Conservation (phyloP, 1,284 basidiomycete genomes). For the Schizopora paradoxa region DNA sequence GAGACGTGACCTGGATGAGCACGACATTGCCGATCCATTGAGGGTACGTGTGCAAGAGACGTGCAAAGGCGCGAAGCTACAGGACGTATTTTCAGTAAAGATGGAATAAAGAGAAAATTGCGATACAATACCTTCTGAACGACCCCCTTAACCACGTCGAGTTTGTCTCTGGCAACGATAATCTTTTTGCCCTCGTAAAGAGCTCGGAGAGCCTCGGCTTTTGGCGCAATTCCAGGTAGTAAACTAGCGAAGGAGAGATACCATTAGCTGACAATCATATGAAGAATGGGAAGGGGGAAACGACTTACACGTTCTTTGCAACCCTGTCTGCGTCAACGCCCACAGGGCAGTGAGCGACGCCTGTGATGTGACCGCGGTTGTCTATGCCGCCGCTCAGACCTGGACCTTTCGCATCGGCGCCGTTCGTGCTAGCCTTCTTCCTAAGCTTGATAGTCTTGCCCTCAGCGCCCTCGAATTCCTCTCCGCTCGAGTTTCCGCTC, state of each 20-base stretch:
- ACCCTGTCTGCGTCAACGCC: conserved; percentile 96
- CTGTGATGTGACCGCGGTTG: conserved; percentile 81
- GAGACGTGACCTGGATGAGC: conserved; percentile 89
- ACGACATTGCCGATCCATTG: conserved; percentile 92
- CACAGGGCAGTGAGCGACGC: conserved; percentile 90
- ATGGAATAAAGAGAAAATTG: conserved; percentile 4
- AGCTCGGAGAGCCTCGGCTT: conserved; percentile 78
- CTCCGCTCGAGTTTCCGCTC: conserved; percentile 42
- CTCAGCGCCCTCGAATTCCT: conserved; percentile 53
- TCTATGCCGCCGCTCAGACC: conserved; percentile 88
- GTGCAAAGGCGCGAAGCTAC: conserved; percentile 91
- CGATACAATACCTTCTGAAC: conserved; percentile 75
- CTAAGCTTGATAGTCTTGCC: no score
- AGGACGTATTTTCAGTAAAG: not conserved
- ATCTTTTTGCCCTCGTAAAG: conserved; percentile 98
- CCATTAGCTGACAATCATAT: conserved; percentile 2
- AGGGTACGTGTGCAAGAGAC: conserved; percentile 89
- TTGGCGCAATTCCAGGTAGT: conserved; percentile 81
- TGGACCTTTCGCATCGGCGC: conserved; percentile 6
- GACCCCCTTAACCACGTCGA: conserved; percentile 97
- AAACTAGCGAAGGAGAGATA: conserved; percentile 36
- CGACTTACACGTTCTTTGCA: conserved; percentile 67
- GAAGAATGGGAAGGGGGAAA: conserved; percentile 9
- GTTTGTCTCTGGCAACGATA: conserved; percentile 97
- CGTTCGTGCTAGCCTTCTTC: not conserved